A percentile compares a stretch with the other conserved stretches of the same genome.
These are phyloP conservation scores for Naganishia randhawae DNA, from an alignment of 768 basidiomycete genomes.

Conservation along the genomic window DNA sequence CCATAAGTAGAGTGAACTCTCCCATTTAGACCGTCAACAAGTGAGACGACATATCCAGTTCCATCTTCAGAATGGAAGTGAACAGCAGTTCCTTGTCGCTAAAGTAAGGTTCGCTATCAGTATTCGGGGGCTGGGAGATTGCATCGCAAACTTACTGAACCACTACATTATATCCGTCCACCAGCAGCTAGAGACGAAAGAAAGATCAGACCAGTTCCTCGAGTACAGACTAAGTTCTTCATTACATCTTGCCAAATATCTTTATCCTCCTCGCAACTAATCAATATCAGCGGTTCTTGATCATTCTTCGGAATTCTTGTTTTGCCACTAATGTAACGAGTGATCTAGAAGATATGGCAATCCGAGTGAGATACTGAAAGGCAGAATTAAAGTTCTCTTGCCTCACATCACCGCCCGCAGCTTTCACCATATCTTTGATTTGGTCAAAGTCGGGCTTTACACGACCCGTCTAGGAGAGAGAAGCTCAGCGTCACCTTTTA, in stretches of 20 bases:
- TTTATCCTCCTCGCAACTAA: conserved; percentile 10
- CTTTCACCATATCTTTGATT: conserved; percentile 16
- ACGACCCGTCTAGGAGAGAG: background rate
- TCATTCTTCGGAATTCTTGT: conserved; percentile 6
- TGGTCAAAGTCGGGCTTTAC: conserved; percentile 17
- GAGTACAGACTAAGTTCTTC: too few relatives aligned
- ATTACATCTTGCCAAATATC: conserved; percentile 20
- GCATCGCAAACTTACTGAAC: background rate
- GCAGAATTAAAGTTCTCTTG: background rate
- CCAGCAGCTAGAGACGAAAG: background rate
- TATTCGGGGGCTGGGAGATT: background rate
- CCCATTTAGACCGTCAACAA: conserved; percentile 1
- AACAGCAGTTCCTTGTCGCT: conserved; percentile 21
- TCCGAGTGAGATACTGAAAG: background rate
- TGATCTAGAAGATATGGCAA: conserved; percentile 4
- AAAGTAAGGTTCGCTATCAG: background rate
- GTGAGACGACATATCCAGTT: conserved; percentile 6
- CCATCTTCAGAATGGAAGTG: conserved; percentile 19
- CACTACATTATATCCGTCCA: background rate
- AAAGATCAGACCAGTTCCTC: too few relatives aligned
- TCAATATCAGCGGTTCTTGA: conserved; percentile 11
- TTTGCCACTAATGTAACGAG: conserved; percentile 18
- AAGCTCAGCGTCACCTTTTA: background rate
- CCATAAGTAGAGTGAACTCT: too few relatives aligned
- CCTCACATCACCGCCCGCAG: conserved; percentile 10